Evolutionary conservation across 352 stramenopile species (phyloP), one percentile per base, ranked within the genome.

Genomic region (Phytophthora ramorum): DNA sequence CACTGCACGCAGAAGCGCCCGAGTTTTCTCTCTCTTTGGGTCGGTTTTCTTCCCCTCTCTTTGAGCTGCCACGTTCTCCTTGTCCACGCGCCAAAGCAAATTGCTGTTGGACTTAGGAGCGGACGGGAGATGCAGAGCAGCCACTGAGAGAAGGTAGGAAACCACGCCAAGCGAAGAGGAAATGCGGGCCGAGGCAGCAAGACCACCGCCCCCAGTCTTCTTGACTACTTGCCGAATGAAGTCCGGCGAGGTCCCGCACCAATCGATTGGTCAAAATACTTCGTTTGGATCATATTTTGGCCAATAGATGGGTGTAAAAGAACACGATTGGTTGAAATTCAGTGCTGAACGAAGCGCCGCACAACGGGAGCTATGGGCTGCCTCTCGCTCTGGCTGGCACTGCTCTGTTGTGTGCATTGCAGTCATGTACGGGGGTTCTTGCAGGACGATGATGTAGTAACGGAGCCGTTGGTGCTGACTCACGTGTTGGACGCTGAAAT

Each of bases 401-500:
- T 63, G 58, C 52, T 72, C 20, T 16, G 66, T 28, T 50, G 20
- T 24, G 7, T 17, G 26, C 34, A 45, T 49, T 51, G 19, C 19
- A 20, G 54, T 10, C 58, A 46, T 10, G 28, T 56, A 57, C 51
- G 40, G 22, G 28, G 17, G 2, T 37, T 37, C 13, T 0, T n/a
- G 5, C 16, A 16, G 7, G 30, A 17, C 14, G 3, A 14, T 3
- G 13, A 13, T 53, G 41, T 4, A 20, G 16, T 17, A 24, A 14
- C 37, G 13, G 26, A 44, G 22, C 1, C 24, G 2, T 1, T 22
- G 2, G 16, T 1, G 7, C 50, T 68, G 22, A 59, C 12, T 16
- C 38, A 57, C 16, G 45, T 69, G 30, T 24, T 73, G 37, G 59
- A 58, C 17, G 46, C 24, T 41, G 65, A 73, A 57, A 69, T 73